A percentile compares a stretch with the other conserved stretches of the same genome.
phyloP scores from a whole-genome alignment of 768 basidiomycete species.

The Phaeotremella fagi region DNA sequence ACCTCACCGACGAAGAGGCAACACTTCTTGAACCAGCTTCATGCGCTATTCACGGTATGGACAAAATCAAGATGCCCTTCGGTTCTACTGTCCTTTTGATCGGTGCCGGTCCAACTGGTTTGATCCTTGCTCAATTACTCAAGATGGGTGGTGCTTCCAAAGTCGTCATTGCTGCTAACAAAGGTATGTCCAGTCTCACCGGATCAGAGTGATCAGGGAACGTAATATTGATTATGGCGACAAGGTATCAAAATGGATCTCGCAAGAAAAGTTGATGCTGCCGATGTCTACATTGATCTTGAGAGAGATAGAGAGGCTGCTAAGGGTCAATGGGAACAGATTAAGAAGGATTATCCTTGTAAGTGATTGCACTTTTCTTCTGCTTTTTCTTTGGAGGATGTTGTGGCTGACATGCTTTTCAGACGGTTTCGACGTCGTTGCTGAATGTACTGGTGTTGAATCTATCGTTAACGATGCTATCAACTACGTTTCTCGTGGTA shows the following conservation, averaged over 20 bases:
- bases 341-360: constrained; percentile 72
- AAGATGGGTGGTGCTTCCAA: constrained; percentile 68
- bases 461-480: constrained; percentile 81
- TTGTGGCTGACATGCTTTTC: background rate
- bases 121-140: constrained; percentile 80
- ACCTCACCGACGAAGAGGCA: constrained; percentile 79
- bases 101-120: constrained; percentile 88
- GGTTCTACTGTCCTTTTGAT: constrained; percentile 78
- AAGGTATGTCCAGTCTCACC: constrained; percentile 52
- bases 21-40: constrained; percentile 85
- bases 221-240: background rate
- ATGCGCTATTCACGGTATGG: constrained; percentile 86
- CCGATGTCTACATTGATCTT: constrained; percentile 79
- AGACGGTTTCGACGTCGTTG: constrained; percentile 81
- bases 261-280: constrained; percentile 71
- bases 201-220: no score
- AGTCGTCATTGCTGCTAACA: constrained; percentile 76
- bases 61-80: constrained; percentile 75
- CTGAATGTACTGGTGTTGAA: constrained; percentile 77
- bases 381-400: no score
- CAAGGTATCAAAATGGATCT: constrained; percentile 71
- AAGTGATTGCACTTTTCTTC: no score
- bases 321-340: constrained; percentile 69
- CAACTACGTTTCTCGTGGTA: constrained; percentile 68
- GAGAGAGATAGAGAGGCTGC: constrained; percentile 73